Conservation (phyloP, 2,329 filamentous ascomycete species). For the Cephalotrichum gorgonifer region DNA sequence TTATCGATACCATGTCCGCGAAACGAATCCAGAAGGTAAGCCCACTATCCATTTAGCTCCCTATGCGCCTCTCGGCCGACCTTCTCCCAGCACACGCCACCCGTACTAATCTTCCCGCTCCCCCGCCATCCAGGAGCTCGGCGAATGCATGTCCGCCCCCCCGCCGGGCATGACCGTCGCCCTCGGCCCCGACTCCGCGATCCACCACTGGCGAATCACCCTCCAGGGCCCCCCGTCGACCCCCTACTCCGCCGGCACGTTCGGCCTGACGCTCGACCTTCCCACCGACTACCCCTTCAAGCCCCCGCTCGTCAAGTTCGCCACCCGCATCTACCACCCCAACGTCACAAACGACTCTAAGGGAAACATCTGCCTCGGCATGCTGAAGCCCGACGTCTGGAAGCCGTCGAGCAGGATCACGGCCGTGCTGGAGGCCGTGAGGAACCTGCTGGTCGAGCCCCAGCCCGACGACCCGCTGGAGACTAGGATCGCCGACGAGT, state of each 20-base stretch:
- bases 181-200: conserved; percentile 34
- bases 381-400: conserved; percentile 82
- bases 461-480: conserved; percentile 87
- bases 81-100: background rate
- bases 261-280: conserved; percentile 62
- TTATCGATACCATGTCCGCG: conserved; percentile 22
- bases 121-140: conserved; percentile 47
- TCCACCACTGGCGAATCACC: conserved; percentile 42
- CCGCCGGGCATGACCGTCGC: conserved; percentile 35
- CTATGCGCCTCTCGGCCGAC: too few relatives aligned
- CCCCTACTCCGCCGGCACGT: conserved; percentile 55
- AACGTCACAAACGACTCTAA: conserved; percentile 83
- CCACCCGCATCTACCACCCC: conserved; percentile 89
- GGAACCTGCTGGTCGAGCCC: conserved; percentile 66
- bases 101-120: conserved; percentile 11
- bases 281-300: conserved; percentile 86
- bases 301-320: conserved; percentile 67
- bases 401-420: conserved; percentile 74
- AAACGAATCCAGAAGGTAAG: conserved; percentile 34
- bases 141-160: conserved; percentile 35
- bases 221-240: conserved; percentile 33
- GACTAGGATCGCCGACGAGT: conserved; percentile 76
- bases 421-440: conserved; percentile 67
- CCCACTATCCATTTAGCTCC: background rate
- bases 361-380: conserved; percentile 75